Evolutionary conservation across 1,284 basidiomycete genomes (phyloP).

Genomic region (Puccinia brachypodii): DNA sequence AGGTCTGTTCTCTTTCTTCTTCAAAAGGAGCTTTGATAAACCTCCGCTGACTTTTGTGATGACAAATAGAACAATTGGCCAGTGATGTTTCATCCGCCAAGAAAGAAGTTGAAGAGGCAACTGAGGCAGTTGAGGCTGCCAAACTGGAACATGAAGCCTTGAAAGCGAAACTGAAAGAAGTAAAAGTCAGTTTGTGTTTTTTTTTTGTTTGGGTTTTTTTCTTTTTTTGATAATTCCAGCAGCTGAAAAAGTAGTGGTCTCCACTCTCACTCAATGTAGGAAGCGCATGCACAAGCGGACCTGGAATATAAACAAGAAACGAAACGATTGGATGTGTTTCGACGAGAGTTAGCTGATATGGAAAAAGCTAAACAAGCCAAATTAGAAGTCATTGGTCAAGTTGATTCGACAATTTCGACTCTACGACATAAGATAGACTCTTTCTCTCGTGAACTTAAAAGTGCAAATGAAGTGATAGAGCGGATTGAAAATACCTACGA

Average conservation of each 20-base stretch:
- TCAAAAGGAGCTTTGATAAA: conserved; percentile 12
- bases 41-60: background rate
- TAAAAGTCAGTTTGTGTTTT: conserved; percentile 60
- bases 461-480: conserved; percentile 54
- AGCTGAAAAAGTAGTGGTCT: background rate
- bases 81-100: conserved; percentile 70
- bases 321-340: conserved; percentile 80
- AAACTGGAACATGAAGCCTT: conserved; percentile 69
- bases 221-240: conserved; percentile 3
- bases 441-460: conserved; percentile 60
- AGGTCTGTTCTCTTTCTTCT: conserved; percentile 62
- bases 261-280: conserved; percentile 58
- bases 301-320: conserved; percentile 75
- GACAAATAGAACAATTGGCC: conserved; percentile 71
- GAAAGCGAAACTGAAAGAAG: conserved; percentile 62
- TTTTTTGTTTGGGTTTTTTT: conserved; percentile 55
- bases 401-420: conserved; percentile 69
- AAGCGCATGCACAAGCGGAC: conserved; percentile 67
- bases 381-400: conserved; percentile 71
- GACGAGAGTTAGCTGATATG: conserved; percentile 79
- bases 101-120: conserved; percentile 66
- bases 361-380: conserved; percentile 78
- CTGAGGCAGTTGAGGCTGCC: conserved; percentile 65
- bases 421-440: conserved; percentile 63
- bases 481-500: conserved; percentile 75